phyloP scores from a whole-genome alignment of 1,139 yeast genomes.

The Lodderomyces orthopsilosis region DNA sequence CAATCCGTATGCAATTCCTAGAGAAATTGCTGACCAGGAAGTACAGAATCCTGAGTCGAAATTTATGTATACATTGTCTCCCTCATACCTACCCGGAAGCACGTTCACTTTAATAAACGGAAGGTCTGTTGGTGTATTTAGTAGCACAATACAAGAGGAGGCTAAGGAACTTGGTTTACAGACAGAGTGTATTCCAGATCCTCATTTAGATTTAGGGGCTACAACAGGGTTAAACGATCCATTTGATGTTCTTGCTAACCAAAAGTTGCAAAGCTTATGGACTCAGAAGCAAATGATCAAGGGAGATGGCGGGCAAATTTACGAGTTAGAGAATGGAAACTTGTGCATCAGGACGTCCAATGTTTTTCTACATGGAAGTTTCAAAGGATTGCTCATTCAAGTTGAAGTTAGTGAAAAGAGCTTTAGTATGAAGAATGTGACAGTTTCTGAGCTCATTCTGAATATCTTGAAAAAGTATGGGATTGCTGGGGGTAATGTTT shows the following conservation, averaged over 20 bases:
- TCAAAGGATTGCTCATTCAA: conserved; percentile 67
- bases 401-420: conserved; percentile 34
- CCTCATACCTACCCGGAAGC: conserved; percentile 52
- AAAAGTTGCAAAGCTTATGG: conserved; percentile 73
- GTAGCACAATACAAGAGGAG: conserved; percentile 39
- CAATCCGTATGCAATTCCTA: conserved; percentile 51
- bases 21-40: conserved; percentile 28
- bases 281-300: conserved; percentile 63
- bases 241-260: conserved; percentile 47
- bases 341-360: conserved; percentile 60
- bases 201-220: conserved; percentile 43
- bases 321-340: conserved; percentile 49
- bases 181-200: conserved; percentile 32
- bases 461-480: conserved; percentile 33
- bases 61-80: conserved; percentile 55
- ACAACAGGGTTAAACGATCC: conserved; percentile 49
- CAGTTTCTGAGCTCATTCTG: conserved; percentile 20
- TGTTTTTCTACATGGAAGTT: conserved; percentile 69
- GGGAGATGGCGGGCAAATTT: conserved; percentile 75
- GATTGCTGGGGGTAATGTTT: conserved; percentile 41
- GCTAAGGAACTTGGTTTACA: conserved; percentile 18
- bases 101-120: conserved; percentile 55
- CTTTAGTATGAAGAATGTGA: conserved; percentile 1
- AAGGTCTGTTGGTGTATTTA: conserved; percentile 43
- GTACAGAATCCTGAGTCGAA: conserved; percentile 38